Evolutionary conservation across 2,329 filamentous ascomycete genomes (phyloP), one percentile per base, ranked within the genome.

Genomic region (Corniculantispora saksenae): DNA sequence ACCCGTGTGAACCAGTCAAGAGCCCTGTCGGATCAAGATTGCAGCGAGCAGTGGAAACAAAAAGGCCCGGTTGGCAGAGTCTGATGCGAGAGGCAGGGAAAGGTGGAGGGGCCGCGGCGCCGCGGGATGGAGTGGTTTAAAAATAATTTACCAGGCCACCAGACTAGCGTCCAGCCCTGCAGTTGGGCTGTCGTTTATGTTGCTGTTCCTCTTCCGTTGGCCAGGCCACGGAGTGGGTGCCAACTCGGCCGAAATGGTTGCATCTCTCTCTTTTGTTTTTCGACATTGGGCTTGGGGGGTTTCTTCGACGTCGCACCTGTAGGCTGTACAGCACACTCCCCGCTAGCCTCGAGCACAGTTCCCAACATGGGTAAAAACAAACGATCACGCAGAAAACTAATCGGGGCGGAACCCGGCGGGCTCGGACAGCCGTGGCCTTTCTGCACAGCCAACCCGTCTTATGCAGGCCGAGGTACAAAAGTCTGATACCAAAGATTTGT

Each of bases 11-110:
- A 19, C 25, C 23, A 47, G 21, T 29, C 55, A 29, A n/a, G 38
- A 58, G 25, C 23, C 55, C 55, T 58, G 55, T 47, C 25, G 25
- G 38, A 58, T 58, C 55, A 58, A 58, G 25, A 47, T 58, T 47
- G 43, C 40, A 58, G 25, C 55, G 25, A 45, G 38, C 55, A 58
- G 40, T 29, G 40, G 55, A 23, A 23, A n/a, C 23, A 57, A 35
- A 32, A 25, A 25, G 13, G 17, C 53, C 19, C 35, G 35, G 35
- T 38, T 38, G 35, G 35, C 35, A 38, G 35, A 38, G 35, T 13
- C 17, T 23, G 25, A 50, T n/a, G 7, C 9, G n/a, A 50, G n/a
- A n/a, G n/a, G n/a, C n/a, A n/a, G n/a, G n/a, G n/a, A n/a, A n/a
- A 23, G 47, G 29, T 13, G 12, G 35, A 23, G 55, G 40, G 25